Base-by-base conservation (phyloP, 2,329 filamentous ascomycete genomes). In the Pseudohalonectria lignicola region DNA sequence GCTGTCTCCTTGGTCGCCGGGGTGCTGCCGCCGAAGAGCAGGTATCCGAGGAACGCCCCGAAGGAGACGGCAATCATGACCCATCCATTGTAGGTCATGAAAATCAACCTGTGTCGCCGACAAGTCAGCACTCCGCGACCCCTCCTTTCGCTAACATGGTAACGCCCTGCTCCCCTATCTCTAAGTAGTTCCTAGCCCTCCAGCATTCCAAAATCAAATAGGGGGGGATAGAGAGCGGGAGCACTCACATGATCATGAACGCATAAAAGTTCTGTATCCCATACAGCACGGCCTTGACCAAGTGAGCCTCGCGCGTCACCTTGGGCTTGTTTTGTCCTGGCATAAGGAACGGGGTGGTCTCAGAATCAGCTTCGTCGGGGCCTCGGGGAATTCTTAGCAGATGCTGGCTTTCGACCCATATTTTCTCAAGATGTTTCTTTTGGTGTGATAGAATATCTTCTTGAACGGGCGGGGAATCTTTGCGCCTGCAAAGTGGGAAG, bases 1-100 rank as follows among this genome's bases (percentile, higher is more conserved):
- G 90, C 88, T 46, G 86, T 87, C 45, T 86, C 81, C 69, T 94
- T 95, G 20, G 80, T 80, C 7, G 81, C 74, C 38, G 77, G 71
- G 1, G 78, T 77, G 39, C 69, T 67, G 40, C 76, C 73, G 13
- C 85, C 82, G 63, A 95, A 98, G 32, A 82, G 51, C 43, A 94
- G 56, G 55, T 94, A 95, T 31, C 92, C 92, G 32, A 94, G 60
- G 47, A 93, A 94, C 0, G 90, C 88, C 13, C 92, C 92, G 9
- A 93, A 66, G 1, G 83, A 83, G 13, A 96, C 88, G 3, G 90
- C 76, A 47, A 94, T 62, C 92, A 98, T 98, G 49, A 98, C 79
- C 80, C 85, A 94, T 40, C 92, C 92, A 53, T 98, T 98, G 64
- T 98, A 98, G n/a, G 92, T 98, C 92, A 98, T 98, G 63, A 98